phyloP scores from a whole-genome alignment of 306 rosid genomes.

The Dryas drummondii region DNA sequence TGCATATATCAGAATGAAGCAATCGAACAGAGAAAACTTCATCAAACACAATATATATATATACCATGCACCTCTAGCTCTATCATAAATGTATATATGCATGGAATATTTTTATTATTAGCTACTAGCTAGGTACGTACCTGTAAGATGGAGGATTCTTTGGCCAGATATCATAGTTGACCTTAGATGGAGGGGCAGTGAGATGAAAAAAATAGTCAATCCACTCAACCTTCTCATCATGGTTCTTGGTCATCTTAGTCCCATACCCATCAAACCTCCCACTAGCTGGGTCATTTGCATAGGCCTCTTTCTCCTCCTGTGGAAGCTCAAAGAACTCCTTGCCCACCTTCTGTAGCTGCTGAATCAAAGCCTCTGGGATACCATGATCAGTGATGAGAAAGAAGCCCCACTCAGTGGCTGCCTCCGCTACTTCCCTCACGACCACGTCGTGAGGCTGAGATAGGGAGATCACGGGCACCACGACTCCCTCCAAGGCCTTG shows the following conservation, averaged over 20 bases:
- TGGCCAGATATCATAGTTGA: constrained; percentile 49
- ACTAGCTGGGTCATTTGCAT: constrained; percentile 53
- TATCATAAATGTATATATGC: too few relatives aligned
- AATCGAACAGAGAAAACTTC: too few relatives aligned
- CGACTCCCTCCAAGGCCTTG: constrained; percentile 30
- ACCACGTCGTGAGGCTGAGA: constrained; percentile 26
- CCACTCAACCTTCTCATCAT: constrained; percentile 62
- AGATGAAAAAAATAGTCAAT: constrained; percentile 61
- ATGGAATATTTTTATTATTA: too few relatives aligned
- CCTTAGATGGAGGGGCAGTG: constrained; percentile 51
- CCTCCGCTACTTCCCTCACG: constrained; percentile 25
- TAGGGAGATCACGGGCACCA: constrained; percentile 32
- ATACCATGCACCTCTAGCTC: too few relatives aligned
- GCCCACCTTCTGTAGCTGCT: constrained; percentile 50
- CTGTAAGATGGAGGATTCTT: constrained; percentile 49
- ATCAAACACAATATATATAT: too few relatives aligned
- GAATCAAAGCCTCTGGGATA: constrained; percentile 39
- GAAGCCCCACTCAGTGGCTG: constrained; percentile 52
- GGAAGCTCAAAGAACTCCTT: constrained; percentile 48
- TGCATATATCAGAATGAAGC: too few relatives aligned
- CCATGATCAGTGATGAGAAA: constrained; percentile 54
- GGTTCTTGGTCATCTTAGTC: constrained; percentile 58
- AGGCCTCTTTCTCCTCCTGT: constrained; percentile 50
- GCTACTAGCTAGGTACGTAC: constrained; percentile 31
- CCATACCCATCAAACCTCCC: constrained; percentile 65